Percentiles rank a stretch among this genome's conserved stretches.
phyloP scores from a whole-genome alignment of 2,329 filamentous ascomycete genomes.

The Lomentospora prolificans region DNA sequence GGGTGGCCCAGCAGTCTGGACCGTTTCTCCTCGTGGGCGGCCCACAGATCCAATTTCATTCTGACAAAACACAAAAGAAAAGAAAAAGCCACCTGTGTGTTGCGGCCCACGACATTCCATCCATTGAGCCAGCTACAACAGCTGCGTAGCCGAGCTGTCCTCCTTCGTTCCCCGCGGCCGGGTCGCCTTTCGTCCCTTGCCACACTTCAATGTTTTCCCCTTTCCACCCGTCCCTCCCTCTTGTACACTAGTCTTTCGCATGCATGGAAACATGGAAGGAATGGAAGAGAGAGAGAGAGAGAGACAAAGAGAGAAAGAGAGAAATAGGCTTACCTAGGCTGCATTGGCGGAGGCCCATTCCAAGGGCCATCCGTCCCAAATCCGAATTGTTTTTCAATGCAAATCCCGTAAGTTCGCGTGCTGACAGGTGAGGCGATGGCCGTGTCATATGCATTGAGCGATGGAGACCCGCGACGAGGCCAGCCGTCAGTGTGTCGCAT shows the following conservation, averaged over 20 bases:
- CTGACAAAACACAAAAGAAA: neutral
- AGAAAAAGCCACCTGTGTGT: neutral
- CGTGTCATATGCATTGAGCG: neutral
- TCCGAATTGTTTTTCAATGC: neutral
- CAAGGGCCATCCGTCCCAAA: neutral
- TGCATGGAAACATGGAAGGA: neutral
- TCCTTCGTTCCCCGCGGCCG: neutral
- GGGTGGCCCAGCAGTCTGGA: neutral
- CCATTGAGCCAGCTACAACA: constrained; percentile 5
- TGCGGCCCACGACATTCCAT: neutral
- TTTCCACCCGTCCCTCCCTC: too few relatives aligned
- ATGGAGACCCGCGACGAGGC: neutral
- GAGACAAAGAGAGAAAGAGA: neutral
- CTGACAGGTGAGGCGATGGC: neutral
- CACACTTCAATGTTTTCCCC: neutral
- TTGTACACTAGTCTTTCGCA: neutral
- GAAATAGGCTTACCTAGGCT: neutral
- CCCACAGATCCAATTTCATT: too few relatives aligned
- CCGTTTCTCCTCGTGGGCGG: too few relatives aligned
- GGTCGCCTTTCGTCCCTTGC: neutral
- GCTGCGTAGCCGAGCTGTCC: neutral
- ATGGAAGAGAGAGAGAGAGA: neutral
- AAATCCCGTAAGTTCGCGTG: neutral
- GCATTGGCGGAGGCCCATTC: constrained; percentile 1
- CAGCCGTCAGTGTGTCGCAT: neutral